phyloP scores from a whole-genome alignment of 805 yeast genomes.

The Pichia deserticola region DNA sequence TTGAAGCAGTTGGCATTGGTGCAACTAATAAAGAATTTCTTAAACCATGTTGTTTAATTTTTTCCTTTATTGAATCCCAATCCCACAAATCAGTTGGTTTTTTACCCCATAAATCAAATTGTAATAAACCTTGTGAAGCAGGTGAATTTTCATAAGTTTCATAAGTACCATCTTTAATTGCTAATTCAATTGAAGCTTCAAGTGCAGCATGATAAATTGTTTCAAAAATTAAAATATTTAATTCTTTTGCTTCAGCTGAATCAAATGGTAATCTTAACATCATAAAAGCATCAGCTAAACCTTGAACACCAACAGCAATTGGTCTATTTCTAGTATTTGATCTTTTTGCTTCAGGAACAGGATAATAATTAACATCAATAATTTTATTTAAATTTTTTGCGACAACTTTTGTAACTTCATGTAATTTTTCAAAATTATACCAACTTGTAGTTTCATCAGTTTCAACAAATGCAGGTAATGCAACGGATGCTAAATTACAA shows the following conservation, averaged over 20 bases:
- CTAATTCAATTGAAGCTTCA: slow-evolving; percentile 50
- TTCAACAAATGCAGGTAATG: slow-evolving; percentile 50
- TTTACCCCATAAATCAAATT: slow-evolving; percentile 51
- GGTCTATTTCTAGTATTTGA: slow-evolving; percentile 56
- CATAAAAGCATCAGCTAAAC: slow-evolving; percentile 54
- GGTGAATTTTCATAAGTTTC: slow-evolving; percentile 50
- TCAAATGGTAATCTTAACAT: slow-evolving; percentile 50
- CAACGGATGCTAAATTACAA: slow-evolving; percentile 54
- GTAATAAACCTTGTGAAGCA: slow-evolving; percentile 50
- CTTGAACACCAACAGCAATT: slow-evolving; percentile 58
- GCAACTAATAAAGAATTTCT: slow-evolving; percentile 57
- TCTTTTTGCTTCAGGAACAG: slow-evolving; percentile 45
- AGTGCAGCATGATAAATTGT: slow-evolving; percentile 55
- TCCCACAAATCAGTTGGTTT: slow-evolving; percentile 53
- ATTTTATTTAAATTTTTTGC: slow-evolving; percentile 49
- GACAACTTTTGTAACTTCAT: slow-evolving; percentile 46
- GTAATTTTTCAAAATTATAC: slow-evolving; percentile 51
- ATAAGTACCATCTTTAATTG: slow-evolving; percentile 44
- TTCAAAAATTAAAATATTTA: slow-evolving; percentile 54
- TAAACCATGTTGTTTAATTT: slow-evolving; percentile 42
- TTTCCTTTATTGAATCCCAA: slow-evolving; percentile 47
- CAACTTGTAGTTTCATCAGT: slow-evolving; percentile 34
- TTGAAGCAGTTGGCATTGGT: slow-evolving; percentile 62
- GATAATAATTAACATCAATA: slow-evolving; percentile 50
- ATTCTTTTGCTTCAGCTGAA: slow-evolving; percentile 47